These are phyloP conservation scores for Crepidotus variabilis DNA, from an alignment of 768 basidiomycete genomes.

Conservation along the genomic window DNA sequence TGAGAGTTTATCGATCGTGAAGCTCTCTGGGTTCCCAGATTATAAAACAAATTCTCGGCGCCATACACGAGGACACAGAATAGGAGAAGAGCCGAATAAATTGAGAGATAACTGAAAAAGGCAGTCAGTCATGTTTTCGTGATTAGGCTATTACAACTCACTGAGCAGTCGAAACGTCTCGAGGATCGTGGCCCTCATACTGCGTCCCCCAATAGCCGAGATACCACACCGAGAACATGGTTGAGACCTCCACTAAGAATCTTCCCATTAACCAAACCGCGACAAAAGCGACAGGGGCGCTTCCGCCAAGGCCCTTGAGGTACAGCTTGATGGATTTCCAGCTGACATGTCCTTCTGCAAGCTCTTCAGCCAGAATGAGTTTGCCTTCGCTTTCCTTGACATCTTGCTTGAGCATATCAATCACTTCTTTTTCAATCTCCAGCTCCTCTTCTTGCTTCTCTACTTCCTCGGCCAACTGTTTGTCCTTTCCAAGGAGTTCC, in stretches of 20 bases:
- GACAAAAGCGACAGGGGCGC: conserved; percentile 30
- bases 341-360: conserved; percentile 34
- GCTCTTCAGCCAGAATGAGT: conserved; percentile 63
- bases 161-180: conserved; percentile 1
- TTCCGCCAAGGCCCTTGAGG: conserved; percentile 33
- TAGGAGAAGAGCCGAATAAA: conserved; percentile 15
- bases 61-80: conserved; percentile 24
- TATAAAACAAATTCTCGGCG: conserved; percentile 32
- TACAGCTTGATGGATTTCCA: conserved; percentile 33
- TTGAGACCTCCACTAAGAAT: conserved; percentile 21
- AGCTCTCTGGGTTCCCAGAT: conserved; percentile 49
- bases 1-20: conserved; percentile 49
- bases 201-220: conserved; percentile 26
- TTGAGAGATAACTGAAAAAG: conserved; percentile 39
- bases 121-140: not conserved
- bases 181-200: conserved; percentile 1
- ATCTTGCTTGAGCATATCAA: conserved; percentile 10
- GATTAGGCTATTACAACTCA: conserved; percentile 17
- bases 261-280: conserved; percentile 22
- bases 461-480: conserved; percentile 22
- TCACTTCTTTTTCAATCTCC: conserved; percentile 21
- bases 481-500: conserved; percentile 41
- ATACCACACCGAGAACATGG: conserved; percentile 36
- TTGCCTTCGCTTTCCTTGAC: conserved; percentile 40
- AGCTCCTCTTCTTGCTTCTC: conserved; percentile 27